These are phyloP conservation scores for Echria macrotheca DNA, from an alignment of 495 filamentous ascomycete species.

Conservation along the genomic window DNA sequence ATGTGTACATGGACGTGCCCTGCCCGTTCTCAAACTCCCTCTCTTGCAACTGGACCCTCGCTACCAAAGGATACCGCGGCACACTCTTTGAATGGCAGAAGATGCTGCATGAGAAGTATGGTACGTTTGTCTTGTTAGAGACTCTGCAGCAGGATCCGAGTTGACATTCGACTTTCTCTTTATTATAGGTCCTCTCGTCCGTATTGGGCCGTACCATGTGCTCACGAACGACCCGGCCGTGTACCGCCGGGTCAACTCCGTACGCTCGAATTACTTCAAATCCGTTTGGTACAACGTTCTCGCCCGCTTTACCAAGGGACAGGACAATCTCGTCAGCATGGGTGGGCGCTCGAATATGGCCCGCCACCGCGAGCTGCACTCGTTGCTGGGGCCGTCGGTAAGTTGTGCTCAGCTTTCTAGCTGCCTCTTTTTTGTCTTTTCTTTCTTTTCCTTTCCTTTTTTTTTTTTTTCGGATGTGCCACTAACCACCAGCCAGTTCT, in stretches of 20 bases:
- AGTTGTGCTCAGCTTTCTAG: too few relatives aligned
- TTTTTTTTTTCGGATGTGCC: too few relatives aligned
- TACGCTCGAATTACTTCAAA: constrained; percentile 26
- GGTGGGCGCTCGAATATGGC: background rate
- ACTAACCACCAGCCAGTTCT: background rate
- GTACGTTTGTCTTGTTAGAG: background rate
- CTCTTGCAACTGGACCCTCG: background rate
- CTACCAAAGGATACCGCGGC: background rate
- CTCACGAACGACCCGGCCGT: constrained; percentile 35
- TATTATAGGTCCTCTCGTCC: constrained; percentile 23
- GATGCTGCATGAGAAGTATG: background rate
- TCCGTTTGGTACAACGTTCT: constrained; percentile 9
- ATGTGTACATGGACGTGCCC: background rate
- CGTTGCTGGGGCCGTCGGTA: background rate
- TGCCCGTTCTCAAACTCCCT: constrained; percentile 1
- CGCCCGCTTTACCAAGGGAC: background rate
- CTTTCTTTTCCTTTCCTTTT: too few relatives aligned
- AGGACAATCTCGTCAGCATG: background rate
- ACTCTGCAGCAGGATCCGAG: background rate
- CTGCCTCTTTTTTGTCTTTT: too few relatives aligned
- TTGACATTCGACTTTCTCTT: too few relatives aligned
- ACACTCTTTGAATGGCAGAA: background rate
- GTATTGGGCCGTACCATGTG: constrained; percentile 40
- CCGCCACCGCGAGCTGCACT: background rate
- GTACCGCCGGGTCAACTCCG: constrained; percentile 27